Base-by-base conservation (phyloP, 768 basidiomycete genomes). In the Boletus huronensis region DNA sequence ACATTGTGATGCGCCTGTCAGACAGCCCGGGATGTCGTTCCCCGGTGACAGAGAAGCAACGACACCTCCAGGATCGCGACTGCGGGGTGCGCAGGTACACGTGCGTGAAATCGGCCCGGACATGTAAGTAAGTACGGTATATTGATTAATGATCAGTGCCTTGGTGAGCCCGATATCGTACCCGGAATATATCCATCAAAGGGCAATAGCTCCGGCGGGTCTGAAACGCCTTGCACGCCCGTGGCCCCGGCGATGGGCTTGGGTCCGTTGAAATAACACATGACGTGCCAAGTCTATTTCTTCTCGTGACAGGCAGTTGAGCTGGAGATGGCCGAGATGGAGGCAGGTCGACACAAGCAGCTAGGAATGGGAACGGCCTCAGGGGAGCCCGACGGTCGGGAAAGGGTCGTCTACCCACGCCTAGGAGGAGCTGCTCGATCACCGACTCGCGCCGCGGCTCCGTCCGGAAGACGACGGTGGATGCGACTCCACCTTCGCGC, bases 271-370 rank as follows among this genome's bases (percentile, higher is more conserved):
- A 25, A 7, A 23, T 32, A 29, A 32, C 45, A 32, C 45, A 46
- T 32, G 23, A 32, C 34, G 35, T 36, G 44, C 10, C 6, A 19
- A 31, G 36, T 16, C 11, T 32, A 38, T 47, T 16, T 28, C 21
- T 39, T 28, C 28, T 48, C 23, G 35, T 29, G 16, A 14, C 48
- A 5, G 42, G 9, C 23, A 13, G 29, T n/a, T 26, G 41, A 6
- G 9, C 21, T 42, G 49, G 50, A 51, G 50, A 51, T 46, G 50
- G 50, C 50, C 50, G 42, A 35, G 47, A 25, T 48, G 8, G 2
- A 19, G 36, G 36, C 36, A 19, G 36, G 36, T 38, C 5, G 17
- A 19, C 6, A 38, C 36, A 38, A 10, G 9, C 4, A 19, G 36
- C 36, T 19, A 1, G 36, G 36, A 38, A 38, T 38, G 36, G 36